Base-by-base conservation (phyloP, 768 basidiomycete species). In the Rhizopogon sp. region DNA sequence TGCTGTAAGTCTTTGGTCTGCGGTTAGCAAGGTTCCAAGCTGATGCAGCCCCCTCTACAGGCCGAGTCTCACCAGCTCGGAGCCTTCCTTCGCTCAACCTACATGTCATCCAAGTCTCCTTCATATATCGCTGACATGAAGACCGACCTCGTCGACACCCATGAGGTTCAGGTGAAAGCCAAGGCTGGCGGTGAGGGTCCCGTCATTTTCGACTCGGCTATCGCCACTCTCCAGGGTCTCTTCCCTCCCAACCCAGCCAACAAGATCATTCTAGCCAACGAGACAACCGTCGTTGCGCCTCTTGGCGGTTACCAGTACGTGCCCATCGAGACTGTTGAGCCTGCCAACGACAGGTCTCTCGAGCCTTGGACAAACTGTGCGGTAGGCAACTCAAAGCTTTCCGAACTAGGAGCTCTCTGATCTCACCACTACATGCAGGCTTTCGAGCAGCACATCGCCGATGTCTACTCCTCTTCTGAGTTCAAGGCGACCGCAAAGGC, bases 261-360 rank as follows among this genome's bases (percentile, higher is more conserved):
- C 72, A 84, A 80, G 64, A 87, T 88, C 60, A 76, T 76, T 6
- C 83, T 95, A 14, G 92, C 92, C 2, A 90, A 95, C 59, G 88
- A 84, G 54, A 82, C 83, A 13, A 80, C 76, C 25, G 74, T 94
- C 59, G 69, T 80, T 20, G 82, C 88, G 1, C 91, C 93, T 25
- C 79, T 93, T 8, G 81, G 82, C 14, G 89, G 90, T 3, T 94
- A 93, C 69, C 90, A 93, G 70, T 94, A 93, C 60, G 80, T 94
- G 46, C 88, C 91, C 1, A 88, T 91, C 31, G 87, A 92, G 74
- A 90, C 90, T n/a, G 86, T 93, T 47, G 89, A 91, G 68, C 87
- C 90, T 29, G 79, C 78, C 52, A 89, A 91, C 60, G 88, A 91
- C 67, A 83, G 88, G 63, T 88, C 88, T 22, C 75, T 93, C 57